These are phyloP conservation scores for Chlorella sp. DNA, from an alignment of 139 green algal genomes.

Conservation along the genomic window DNA sequence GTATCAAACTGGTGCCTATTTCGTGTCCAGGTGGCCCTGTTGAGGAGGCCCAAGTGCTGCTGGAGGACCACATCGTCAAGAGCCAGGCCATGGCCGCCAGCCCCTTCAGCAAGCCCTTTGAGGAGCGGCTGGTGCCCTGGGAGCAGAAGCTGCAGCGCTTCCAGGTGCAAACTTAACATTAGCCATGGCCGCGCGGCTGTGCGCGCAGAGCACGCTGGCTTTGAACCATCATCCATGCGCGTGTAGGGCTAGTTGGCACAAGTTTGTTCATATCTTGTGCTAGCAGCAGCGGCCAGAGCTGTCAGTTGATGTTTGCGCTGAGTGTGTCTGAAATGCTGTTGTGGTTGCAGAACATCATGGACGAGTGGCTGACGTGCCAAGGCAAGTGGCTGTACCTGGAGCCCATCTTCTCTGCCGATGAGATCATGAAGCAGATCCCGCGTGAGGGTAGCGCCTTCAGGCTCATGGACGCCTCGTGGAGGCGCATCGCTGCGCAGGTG, in stretches of 20 bases:
- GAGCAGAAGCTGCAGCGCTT: conserved; percentile 51
- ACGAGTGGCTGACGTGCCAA: conserved; percentile 59
- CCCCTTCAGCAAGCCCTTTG: conserved; percentile 61
- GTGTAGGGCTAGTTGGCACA: too few relatives aligned
- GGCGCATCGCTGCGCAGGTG: conserved; percentile 50
- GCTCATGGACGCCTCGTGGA: conserved; percentile 60
- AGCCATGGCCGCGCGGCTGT: too few relatives aligned
- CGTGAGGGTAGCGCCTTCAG: conserved; percentile 29
- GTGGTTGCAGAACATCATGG: conserved; percentile 42
- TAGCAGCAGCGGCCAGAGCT: too few relatives aligned
- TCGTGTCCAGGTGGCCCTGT: too few relatives aligned
- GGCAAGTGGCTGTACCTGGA: conserved; percentile 69
- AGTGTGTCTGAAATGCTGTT: too few relatives aligned
- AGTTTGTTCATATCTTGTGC: too few relatives aligned
- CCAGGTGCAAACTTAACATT: too few relatives aligned
- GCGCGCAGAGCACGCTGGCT: too few relatives aligned
- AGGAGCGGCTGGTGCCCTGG: conserved; percentile 56
- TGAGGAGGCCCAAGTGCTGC: conserved; percentile 68
- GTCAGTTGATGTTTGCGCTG: too few relatives aligned
- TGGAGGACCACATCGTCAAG: conserved; percentile 79
- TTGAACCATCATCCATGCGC: too few relatives aligned
- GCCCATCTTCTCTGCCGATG: conserved; percentile 58
- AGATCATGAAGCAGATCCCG: conserved; percentile 70
- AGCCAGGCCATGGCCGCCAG: conserved; percentile 52
- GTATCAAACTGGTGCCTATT: too few relatives aligned